phyloP scores from a whole-genome alignment of 192 early-diverging fungal species.

The Chytriomyces confervae region DNA sequence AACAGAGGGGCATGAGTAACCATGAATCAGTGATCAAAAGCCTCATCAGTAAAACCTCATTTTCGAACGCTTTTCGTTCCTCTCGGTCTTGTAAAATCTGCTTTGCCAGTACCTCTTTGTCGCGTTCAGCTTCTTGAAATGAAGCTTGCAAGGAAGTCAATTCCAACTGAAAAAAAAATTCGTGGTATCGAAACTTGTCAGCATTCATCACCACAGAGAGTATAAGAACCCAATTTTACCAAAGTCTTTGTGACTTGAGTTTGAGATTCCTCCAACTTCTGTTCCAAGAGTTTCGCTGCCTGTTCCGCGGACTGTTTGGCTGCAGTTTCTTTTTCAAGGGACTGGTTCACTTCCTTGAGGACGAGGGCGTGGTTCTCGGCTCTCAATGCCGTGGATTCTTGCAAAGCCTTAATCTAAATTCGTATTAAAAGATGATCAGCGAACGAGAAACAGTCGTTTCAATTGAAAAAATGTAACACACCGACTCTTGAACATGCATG shows the following conservation, averaged over 20 bases:
- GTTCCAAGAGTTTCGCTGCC: not conserved
- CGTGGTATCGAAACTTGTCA: no score
- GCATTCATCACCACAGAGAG: no score
- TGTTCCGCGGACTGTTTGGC: not conserved
- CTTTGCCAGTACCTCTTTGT: constrained; percentile 35
- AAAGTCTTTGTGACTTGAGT: no score
- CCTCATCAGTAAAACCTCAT: not conserved
- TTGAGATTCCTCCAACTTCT: not conserved
- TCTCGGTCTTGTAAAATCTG: constrained; percentile 48
- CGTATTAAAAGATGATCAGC: no score
- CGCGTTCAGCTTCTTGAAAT: constrained; percentile 35
- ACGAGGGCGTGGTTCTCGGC: not conserved
- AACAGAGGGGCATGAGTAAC: not conserved
- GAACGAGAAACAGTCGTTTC: no score
- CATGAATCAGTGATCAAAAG: not conserved
- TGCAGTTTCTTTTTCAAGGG: not conserved
- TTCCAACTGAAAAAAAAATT: not conserved
- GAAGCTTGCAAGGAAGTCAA: not conserved
- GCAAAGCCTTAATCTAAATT: constrained; percentile 8
- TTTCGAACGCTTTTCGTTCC: not conserved
- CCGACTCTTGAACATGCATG: not conserved
- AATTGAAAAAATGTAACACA: no score
- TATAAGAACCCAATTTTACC: no score
- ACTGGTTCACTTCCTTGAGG: constrained; percentile 2
- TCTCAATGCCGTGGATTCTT: not conserved